Evolutionary conservation across 768 basidiomycete genomes (phyloP).

Genomic region (Kwoniella newhampshirensis): DNA sequence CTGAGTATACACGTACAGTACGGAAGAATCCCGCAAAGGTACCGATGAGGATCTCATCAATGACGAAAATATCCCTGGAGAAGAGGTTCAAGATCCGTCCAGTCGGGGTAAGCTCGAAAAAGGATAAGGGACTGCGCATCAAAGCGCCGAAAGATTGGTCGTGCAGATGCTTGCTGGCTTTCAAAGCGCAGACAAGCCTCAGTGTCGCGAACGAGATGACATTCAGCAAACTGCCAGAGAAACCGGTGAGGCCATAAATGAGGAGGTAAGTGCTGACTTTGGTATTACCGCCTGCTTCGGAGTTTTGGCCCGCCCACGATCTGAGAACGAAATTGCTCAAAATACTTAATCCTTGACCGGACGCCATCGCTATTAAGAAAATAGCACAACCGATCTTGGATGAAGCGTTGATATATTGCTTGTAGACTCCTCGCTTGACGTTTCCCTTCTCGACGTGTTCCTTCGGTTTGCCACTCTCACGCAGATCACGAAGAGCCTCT

Average conservation of each 20-base stretch:
- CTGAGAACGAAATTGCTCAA: constrained; percentile 61
- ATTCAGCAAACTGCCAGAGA: constrained; percentile 61
- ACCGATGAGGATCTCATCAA: constrained; percentile 78
- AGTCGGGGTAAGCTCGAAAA: constrained; percentile 85
- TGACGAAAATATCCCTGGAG: constrained; percentile 68
- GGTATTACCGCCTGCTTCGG: constrained; percentile 60
- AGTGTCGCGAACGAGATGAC: constrained; percentile 65
- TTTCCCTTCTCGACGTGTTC: constrained; percentile 72
- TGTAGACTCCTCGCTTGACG: constrained; percentile 75
- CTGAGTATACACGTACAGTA: constrained; percentile 63
- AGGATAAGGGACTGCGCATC: constrained; percentile 77
- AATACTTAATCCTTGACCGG: constrained; percentile 65
- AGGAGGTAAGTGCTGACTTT: constrained; percentile 61
- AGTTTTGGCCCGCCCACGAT: constrained; percentile 78
- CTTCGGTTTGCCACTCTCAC: constrained; percentile 55
- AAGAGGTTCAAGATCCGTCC: constrained; percentile 90
- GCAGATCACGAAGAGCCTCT: constrained; percentile 51
- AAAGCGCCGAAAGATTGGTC: constrained; percentile 66
- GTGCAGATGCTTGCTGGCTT: constrained; percentile 72
- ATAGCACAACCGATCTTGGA: constrained; percentile 67
- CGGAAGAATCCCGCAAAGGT: constrained; percentile 72
- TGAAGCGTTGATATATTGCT: constrained; percentile 73
- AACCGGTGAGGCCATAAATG: constrained; percentile 65
- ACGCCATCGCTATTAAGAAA: constrained; percentile 62
- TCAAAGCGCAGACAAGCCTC: constrained; percentile 73